phyloP scores from a whole-genome alignment of 345 rosid species.

The Schrenkiella parvula region DNA sequence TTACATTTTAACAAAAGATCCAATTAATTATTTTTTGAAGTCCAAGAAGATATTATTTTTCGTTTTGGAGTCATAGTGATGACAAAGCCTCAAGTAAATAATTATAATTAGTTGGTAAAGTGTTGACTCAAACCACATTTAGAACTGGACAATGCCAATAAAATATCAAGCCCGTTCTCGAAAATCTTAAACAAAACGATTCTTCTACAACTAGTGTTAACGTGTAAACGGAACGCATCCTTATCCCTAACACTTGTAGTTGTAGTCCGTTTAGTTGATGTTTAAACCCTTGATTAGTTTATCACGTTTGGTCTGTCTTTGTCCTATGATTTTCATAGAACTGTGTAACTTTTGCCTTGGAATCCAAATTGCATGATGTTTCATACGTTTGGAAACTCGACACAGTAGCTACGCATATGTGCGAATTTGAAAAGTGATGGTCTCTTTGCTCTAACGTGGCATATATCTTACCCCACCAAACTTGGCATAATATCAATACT shows the following conservation, averaged over 20 bases:
- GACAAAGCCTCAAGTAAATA: not conserved
- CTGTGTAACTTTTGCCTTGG: not conserved
- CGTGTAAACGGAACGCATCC: not conserved
- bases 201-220: not conserved
- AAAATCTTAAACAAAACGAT: constrained; percentile 1
- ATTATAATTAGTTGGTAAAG: not conserved
- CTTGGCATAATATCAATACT: not conserved
- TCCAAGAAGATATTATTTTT: not conserved
- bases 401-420: not conserved
- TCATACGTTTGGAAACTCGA: not conserved
- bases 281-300: not conserved
- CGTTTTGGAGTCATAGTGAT: not conserved
- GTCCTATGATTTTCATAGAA: not conserved
- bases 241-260: not conserved
- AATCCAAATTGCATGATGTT: not conserved
- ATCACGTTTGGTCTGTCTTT: not conserved
- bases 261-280: not conserved
- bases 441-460: not conserved
- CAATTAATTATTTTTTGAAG: not conserved
- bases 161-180: not conserved
- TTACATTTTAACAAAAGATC: not conserved
- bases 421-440: not conserved
- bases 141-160: not conserved
- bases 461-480: not conserved
- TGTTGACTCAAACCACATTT: not conserved